phyloP scores from a whole-genome alignment of 768 basidiomycete genomes.

The Suillus occidentalis region DNA sequence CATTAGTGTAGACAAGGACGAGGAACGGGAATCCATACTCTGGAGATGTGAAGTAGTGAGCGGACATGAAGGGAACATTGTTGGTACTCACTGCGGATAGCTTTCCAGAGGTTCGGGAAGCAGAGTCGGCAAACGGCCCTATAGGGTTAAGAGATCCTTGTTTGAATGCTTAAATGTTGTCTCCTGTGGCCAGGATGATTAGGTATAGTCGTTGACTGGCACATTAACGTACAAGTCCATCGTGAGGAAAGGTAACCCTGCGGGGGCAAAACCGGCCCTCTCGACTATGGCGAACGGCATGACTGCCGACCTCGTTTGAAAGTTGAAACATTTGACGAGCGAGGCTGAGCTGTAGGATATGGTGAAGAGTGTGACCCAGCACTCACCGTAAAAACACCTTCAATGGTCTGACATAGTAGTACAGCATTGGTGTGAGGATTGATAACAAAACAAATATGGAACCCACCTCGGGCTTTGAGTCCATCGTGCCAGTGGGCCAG shows the following conservation, averaged over 20 bases:
- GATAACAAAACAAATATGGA: too few species aligned
- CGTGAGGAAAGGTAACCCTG: too few species aligned
- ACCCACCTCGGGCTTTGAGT: too few species aligned
- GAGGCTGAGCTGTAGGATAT: too few species aligned
- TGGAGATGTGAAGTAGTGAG: constrained; percentile 11
- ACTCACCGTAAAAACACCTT: background rate
- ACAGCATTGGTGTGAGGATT: background rate
- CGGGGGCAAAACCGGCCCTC: too few species aligned
- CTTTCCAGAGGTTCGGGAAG: constrained; percentile 9
- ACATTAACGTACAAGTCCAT: constrained; percentile 7
- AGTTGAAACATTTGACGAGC: too few species aligned
- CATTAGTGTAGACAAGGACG: constrained; percentile 14
- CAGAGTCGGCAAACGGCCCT: constrained; percentile 15
- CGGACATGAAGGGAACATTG: constrained; percentile 2
- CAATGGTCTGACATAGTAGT: too few species aligned
- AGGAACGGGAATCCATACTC: constrained; percentile 12
- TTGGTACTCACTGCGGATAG: constrained; percentile 12
- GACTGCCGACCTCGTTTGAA: too few species aligned
- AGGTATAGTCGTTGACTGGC: constrained; percentile 7
- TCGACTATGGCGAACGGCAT: too few species aligned
- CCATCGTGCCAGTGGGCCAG: too few species aligned
- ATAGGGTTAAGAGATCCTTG: constrained; percentile 17
- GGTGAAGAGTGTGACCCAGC: background rate
- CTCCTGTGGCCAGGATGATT: background rate
- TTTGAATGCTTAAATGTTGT: background rate